These are phyloP conservation scores for Arthrinium phaeospermum DNA, from an alignment of 2,329 filamentous ascomycete genomes.

Conservation along the genomic window DNA sequence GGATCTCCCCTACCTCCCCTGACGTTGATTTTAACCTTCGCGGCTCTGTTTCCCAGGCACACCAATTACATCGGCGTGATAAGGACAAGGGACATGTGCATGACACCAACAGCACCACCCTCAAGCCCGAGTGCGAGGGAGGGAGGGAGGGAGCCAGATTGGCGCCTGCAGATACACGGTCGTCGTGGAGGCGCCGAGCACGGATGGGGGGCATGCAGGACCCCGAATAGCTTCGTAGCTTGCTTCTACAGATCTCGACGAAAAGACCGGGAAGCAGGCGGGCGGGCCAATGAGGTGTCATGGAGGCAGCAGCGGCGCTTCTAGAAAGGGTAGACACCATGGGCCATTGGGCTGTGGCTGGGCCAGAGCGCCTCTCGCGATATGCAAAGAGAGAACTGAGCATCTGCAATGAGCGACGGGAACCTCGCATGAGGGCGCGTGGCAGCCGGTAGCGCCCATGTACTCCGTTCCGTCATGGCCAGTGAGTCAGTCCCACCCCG, in stretches of 20 bases:
- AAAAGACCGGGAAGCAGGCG: not conserved
- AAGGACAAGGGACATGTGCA: conserved; percentile 19
- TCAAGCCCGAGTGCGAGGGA: conserved; percentile 2
- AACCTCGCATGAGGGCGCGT: conserved; percentile 9
- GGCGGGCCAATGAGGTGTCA: conserved; percentile 4
- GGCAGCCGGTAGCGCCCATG: not conserved
- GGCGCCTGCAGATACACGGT: not conserved
- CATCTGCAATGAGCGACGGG: conserved; percentile 12
- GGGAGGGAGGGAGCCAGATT: conserved; percentile 8
- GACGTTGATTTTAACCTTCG: conserved; percentile 19
- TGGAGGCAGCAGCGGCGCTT: conserved; percentile 13
- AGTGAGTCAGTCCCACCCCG: not conserved
- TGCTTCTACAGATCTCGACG: conserved; percentile 13
- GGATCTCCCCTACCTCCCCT: not conserved
- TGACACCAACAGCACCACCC: conserved; percentile 4
- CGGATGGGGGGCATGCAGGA: conserved; percentile 8
- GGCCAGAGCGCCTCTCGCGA: not conserved
- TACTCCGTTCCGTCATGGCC: not conserved
- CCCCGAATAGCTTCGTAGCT: conserved; percentile 4
- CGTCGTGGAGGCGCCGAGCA: conserved; percentile 7
- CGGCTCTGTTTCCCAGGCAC: conserved; percentile 20
- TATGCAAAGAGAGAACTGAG: conserved; percentile 3
- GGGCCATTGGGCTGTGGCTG: not conserved
- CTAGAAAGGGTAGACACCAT: conserved; percentile 5
- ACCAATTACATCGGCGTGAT: conserved; percentile 22